phyloP scores from a whole-genome alignment of 208 protist genomes.

The Spongospora subterranea region DNA sequence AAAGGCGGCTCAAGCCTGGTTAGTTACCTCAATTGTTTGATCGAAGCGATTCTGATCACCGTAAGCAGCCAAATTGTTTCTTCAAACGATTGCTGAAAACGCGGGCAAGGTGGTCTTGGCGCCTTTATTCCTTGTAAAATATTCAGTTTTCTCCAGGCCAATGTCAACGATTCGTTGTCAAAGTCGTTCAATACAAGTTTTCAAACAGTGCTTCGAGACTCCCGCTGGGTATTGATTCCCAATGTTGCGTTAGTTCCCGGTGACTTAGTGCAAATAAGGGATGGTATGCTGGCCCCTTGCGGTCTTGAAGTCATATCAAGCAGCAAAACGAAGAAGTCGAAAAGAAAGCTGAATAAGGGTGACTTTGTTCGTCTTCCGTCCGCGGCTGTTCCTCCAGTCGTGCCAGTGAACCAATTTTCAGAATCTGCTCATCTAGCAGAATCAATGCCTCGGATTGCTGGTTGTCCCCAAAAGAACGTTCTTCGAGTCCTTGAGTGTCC shows the following conservation, averaged over 20 bases:
- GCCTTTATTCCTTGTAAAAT: too few species aligned
- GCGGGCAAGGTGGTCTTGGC: too few species aligned
- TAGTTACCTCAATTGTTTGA: too few species aligned
- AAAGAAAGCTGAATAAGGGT: not conserved
- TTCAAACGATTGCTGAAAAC: not conserved
- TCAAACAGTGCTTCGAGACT: slow-evolving; percentile 10
- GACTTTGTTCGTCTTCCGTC: not conserved
- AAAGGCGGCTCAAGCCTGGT: not conserved
- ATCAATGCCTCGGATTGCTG: not conserved
- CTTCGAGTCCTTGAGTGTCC: not conserved
- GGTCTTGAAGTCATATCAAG: not conserved
- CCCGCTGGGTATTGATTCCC: not conserved
- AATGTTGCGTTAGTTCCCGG: not conserved
- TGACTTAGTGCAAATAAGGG: not conserved
- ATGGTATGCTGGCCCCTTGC: not conserved
- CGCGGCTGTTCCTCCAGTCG: too few species aligned
- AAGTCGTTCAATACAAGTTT: not conserved
- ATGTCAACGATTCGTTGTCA: not conserved
- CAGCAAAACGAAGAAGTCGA: not conserved
- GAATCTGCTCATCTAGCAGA: too few species aligned
- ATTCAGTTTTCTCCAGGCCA: too few species aligned
- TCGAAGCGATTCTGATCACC: too few species aligned
- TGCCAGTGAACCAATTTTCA: too few species aligned
- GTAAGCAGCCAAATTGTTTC: not conserved
- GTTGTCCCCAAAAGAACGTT: not conserved